phyloP scores from a whole-genome alignment of 108 stramenopile species.

The Nitzschia sp. region DNA sequence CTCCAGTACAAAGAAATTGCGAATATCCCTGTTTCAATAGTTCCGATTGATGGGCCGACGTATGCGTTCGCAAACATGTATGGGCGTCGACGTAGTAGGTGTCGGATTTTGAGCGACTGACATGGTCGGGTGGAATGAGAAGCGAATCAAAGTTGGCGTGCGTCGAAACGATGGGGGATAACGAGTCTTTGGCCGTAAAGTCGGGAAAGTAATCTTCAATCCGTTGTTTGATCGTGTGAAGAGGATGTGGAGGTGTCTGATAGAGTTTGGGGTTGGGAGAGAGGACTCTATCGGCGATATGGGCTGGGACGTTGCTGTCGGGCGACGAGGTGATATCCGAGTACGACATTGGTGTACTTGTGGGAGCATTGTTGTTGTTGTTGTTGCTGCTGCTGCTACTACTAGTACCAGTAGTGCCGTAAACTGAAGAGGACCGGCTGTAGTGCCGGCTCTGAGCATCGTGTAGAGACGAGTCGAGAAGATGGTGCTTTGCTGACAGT shows the following conservation, averaged over 20 bases:
- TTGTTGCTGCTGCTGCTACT: constrained; percentile 3
- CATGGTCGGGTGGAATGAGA: constrained; percentile 86
- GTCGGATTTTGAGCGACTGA: constrained; percentile 79
- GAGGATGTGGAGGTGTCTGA: constrained; percentile 68
- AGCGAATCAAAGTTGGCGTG: constrained; percentile 65
- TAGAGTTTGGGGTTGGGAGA: constrained; percentile 11
- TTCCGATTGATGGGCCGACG: constrained; percentile 89
- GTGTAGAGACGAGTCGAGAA: too few species aligned
- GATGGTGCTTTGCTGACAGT: too few species aligned
- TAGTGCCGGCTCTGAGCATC: too few species aligned
- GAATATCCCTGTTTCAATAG: constrained; percentile 62
- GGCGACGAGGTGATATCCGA: constrained; percentile 1
- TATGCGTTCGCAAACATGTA: constrained; percentile 91
- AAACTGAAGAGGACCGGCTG: too few species aligned
- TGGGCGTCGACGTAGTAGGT: constrained; percentile 87
- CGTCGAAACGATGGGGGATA: constrained; percentile 63
- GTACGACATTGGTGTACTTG: background rate
- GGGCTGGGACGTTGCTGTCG: constrained; percentile 77
- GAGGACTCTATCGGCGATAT: constrained; percentile 68
- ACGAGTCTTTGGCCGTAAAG: constrained; percentile 42
- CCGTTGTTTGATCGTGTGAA: constrained; percentile 80
- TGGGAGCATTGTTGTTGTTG: background rate
- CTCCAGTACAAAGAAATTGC: constrained; percentile 88
- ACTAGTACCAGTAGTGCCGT: too few species aligned
- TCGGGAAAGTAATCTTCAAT: constrained; percentile 74